Percentiles rank a stretch among this genome's conserved stretches.
phyloP scores from a whole-genome alignment of 495 filamentous ascomycete genomes.

The Aspergillus avenaceus region DNA sequence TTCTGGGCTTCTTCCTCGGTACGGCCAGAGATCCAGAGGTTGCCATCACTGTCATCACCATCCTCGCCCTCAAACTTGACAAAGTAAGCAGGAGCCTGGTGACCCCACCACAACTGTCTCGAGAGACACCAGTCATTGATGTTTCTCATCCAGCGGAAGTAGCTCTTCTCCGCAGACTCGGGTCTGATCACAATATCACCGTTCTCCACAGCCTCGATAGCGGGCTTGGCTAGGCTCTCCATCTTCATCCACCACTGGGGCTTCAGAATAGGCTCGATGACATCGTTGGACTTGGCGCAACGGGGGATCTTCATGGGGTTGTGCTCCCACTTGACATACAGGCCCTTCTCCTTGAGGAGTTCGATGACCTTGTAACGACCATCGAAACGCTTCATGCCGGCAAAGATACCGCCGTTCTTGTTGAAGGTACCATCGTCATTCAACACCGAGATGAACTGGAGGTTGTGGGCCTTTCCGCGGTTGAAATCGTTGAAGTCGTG shows the following conservation, averaged over 20 bases:
- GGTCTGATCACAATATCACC: slow-evolving; percentile 69
- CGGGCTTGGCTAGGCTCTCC: slow-evolving; percentile 53
- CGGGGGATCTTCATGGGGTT: slow-evolving; percentile 79
- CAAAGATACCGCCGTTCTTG: slow-evolving; percentile 55
- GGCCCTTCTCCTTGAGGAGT: slow-evolving; percentile 62
- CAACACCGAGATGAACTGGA: slow-evolving; percentile 47
- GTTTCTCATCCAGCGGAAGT: slow-evolving; percentile 67
- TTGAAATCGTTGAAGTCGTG: slow-evolving; percentile 78
- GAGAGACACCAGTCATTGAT: slow-evolving; percentile 83
- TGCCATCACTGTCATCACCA: slow-evolving; percentile 46
- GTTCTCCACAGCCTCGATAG: slow-evolving; percentile 62
- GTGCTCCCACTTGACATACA: slow-evolving; percentile 74
- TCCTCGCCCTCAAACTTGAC: slow-evolving; percentile 64
- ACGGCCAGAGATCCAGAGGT: slow-evolving; percentile 65
- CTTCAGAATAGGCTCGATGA: slow-evolving; percentile 76
- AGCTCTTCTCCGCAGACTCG: slow-evolving; percentile 65
- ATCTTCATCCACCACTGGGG: slow-evolving; percentile 78
- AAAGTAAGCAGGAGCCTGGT: slow-evolving; percentile 72
- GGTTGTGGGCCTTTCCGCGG: slow-evolving; percentile 63
- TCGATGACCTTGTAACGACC: slow-evolving; percentile 67
- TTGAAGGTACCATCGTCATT: slow-evolving; percentile 63
- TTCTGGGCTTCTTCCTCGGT: slow-evolving; percentile 59
- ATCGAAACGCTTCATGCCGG: slow-evolving; percentile 72
- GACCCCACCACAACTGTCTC: slow-evolving; percentile 83
- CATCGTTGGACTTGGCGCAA: slow-evolving; percentile 70